Evolutionary conservation across 345 rosid genomes (phyloP), one percentile per base, ranked within the genome.

Genomic region (Aurinia saxatilis): DNA sequence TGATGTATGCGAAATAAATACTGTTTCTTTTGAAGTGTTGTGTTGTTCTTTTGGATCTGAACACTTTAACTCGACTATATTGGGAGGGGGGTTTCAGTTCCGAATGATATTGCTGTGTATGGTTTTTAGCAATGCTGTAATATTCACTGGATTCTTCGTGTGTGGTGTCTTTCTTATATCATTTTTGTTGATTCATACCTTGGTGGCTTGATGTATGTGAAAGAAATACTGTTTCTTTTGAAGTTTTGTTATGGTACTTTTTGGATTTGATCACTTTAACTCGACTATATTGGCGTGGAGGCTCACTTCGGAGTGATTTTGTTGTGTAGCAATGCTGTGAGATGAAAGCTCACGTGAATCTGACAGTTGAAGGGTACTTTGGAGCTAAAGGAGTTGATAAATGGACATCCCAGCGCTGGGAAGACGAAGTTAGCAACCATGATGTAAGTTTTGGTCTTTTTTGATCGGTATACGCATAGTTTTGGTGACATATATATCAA

Each of bases 361-460:
- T 87, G 61, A 73, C 64, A 42, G 93, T 87, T 38, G 95, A 74
- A 48, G 83, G 73, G 57, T 89, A 89, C 66, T 85, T 53, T 70
- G 97, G 93, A 75, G 83, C 87, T 50, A 92, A 77, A 64, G 90
- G 95, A 44, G 77, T 87, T 23, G 91, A 87, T 72, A 78, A 64
- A 13, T 89, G 97, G 96, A 80, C 69, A 25, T 62, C 65, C 29
- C 59, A 54, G 15, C 27, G 59, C 44, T 92, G 98, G 97, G 78
- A 84, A 70, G 77, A 82, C 61, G 97, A 92, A 83, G 36, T 78
- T 50, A 76, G 57, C 23, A 58, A 82, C 59, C 80, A 74, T 8
- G 83, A 89, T 73, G 98, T 85, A 67, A 71, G 95, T 78, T 53
- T 45, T 45, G 7, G 40, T 29, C 47, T 21, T 30, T 16, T 37